Conservation (phyloP, 805 yeast species). For the Starmerella lactis-condensi region DNA sequence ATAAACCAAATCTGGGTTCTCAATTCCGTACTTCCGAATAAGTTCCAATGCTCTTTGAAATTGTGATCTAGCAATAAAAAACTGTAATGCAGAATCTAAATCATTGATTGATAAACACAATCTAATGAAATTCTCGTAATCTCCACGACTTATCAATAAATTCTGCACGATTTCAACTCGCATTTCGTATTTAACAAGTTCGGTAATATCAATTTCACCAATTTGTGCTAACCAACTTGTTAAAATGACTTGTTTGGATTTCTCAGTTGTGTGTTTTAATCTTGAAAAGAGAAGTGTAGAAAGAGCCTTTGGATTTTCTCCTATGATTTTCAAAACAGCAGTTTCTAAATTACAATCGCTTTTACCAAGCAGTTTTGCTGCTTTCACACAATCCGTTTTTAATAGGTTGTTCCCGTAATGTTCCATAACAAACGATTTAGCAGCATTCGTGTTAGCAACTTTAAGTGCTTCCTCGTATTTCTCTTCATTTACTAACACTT, state of each 20-base stretch:
- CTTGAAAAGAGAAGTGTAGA: constrained; percentile 11
- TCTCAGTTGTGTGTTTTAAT: constrained; percentile 14
- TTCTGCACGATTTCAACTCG: constrained; percentile 57
- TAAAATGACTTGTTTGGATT: constrained; percentile 34
- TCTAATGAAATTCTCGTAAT: constrained; percentile 41
- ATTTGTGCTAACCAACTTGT: constrained; percentile 52
- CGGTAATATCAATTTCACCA: constrained; percentile 25
- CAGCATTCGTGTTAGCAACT: constrained; percentile 21
- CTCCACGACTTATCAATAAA: constrained; percentile 47
- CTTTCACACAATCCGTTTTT: constrained; percentile 17
- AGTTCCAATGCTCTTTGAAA: constrained; percentile 59
- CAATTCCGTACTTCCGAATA: constrained; percentile 24
- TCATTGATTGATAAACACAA: constrained; percentile 56
- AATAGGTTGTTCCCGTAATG: constrained; percentile 38
- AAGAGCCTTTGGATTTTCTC: constrained; percentile 26
- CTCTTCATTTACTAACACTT: constrained; percentile 31
- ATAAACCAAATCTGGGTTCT: constrained; percentile 34
- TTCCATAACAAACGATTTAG: constrained; percentile 31
- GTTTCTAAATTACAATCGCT: constrained; percentile 53
- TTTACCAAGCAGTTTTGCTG: constrained; percentile 39
- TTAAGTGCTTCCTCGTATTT: constrained; percentile 49
- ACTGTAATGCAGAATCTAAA: constrained; percentile 45
- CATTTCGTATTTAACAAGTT: constrained; percentile 33
- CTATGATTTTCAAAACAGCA: constrained; percentile 36
- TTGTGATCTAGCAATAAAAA: constrained; percentile 47